These are phyloP conservation scores for Elongisporangium anandrum DNA, from an alignment of 352 stramenopile species.

Conservation along the genomic window DNA sequence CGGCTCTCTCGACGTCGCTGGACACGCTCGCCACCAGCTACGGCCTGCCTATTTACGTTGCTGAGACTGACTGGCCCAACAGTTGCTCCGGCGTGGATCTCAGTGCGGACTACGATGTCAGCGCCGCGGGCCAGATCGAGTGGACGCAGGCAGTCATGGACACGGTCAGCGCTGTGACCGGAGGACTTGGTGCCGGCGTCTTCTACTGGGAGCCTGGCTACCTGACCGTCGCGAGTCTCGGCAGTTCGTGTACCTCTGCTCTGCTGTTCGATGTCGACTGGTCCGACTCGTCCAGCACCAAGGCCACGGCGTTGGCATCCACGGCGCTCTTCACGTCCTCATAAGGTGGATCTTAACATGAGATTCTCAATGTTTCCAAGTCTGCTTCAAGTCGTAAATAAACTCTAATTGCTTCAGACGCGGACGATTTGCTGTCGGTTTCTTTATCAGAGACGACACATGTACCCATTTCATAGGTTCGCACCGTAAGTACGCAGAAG, in stretches of 20 bases:
- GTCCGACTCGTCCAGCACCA: slow-evolving; percentile 14
- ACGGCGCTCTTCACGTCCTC: slow-evolving; percentile 24
- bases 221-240: slow-evolving; percentile 17
- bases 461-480: no score
- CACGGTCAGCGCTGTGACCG: slow-evolving; percentile 17
- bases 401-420: no score
- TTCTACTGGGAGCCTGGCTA: slow-evolving; percentile 35
- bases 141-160: slow-evolving; percentile 22
- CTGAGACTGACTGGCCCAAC: slow-evolving; percentile 27
- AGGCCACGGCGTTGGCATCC: slow-evolving; percentile 19
- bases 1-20: slow-evolving; percentile 19
- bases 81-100: slow-evolving; percentile 19
- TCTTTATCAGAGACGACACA: no score
- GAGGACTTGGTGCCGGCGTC: slow-evolving; percentile 18
- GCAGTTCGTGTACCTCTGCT: slow-evolving; percentile 21
- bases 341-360: no score
- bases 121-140: slow-evolving; percentile 16
- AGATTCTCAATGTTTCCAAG: no score
- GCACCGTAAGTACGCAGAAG: no score
- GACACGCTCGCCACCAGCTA: slow-evolving; percentile 21
- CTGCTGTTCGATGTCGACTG: slow-evolving; percentile 30
- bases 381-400: no score
- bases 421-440: no score
- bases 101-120: slow-evolving; percentile 18
- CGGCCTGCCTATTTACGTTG: slow-evolving; percentile 24